A percentile compares a stretch with the other conserved stretches of the same genome.
phyloP scores from a whole-genome alignment of 441 rosid species.

The Erodium trifolium region DNA sequence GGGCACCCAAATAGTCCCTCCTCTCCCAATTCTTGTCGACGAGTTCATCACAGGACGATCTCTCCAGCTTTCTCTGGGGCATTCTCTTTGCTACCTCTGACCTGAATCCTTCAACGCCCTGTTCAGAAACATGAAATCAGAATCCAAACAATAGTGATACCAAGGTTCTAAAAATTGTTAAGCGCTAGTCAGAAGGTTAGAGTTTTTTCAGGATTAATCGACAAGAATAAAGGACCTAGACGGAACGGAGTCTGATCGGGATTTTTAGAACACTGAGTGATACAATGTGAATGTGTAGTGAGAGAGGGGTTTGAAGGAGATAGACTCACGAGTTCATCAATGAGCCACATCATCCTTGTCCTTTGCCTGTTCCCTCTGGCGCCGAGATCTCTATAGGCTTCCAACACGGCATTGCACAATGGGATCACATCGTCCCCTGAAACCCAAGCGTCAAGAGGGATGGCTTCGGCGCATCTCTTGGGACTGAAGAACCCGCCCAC shows the following conservation, averaged over 20 bases:
- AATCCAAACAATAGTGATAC: too few species aligned
- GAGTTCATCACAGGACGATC: constrained; percentile 56
- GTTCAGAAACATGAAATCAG: too few species aligned
- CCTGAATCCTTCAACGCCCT: constrained; percentile 83
- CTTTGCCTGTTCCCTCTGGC: constrained; percentile 75
- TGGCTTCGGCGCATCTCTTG: constrained; percentile 73
- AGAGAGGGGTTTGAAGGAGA: too few species aligned
- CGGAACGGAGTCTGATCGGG: too few species aligned
- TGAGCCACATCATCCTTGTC: constrained; percentile 97
- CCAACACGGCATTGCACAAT: constrained; percentile 65
- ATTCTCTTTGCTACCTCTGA: constrained; percentile 66
- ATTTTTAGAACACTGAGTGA: too few species aligned
- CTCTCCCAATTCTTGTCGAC: constrained; percentile 72
- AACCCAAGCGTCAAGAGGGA: constrained; percentile 95
- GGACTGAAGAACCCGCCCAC: constrained; percentile 95
- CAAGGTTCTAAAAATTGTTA: too few species aligned
- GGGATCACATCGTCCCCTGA: constrained; percentile 63
- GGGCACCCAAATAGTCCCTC: constrained; percentile 69
- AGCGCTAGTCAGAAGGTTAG: too few species aligned
- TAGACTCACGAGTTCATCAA: constrained; percentile 76
- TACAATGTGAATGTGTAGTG: too few species aligned
- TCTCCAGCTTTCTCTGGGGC: constrained; percentile 52
- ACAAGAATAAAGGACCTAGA: too few species aligned
- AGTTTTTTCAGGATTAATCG: too few species aligned
- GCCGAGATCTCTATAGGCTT: constrained; percentile 88